Evolutionary conservation across 2,329 filamentous ascomycete genomes (phyloP).

Genomic region (Botrytis elliptica): DNA sequence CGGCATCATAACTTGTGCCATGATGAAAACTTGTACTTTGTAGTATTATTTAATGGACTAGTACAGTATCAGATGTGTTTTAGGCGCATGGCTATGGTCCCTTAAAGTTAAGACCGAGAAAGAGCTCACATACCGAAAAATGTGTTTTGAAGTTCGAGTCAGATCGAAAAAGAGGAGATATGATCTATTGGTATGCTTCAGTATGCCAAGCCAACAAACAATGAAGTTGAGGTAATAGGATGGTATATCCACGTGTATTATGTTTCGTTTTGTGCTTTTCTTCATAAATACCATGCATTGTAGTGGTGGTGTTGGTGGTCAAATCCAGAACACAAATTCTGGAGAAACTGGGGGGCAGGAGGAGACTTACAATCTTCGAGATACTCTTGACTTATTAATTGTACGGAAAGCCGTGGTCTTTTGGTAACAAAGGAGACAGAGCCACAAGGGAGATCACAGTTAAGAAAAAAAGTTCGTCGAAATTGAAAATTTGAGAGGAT

Average conservation of each 20-base stretch:
- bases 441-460: not conserved
- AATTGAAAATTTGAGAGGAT: not conserved
- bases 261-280: not conserved
- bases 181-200: not conserved
- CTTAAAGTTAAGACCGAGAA: not conserved
- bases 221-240: no score
- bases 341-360: not conserved
- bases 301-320: not conserved
- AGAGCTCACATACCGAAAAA: not conserved
- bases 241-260: not conserved
- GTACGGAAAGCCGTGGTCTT: not conserved
- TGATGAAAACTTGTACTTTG: not conserved
- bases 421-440: not conserved
- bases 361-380: not conserved
- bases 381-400: not conserved
- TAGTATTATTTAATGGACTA: not conserved
- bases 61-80: not conserved
- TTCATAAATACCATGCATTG: not conserved
- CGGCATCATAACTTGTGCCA: conserved; percentile 14
- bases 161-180: not conserved
- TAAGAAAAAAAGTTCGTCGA: not conserved
- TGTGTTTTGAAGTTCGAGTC: not conserved
- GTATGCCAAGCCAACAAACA: not conserved
- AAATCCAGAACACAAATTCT: not conserved
- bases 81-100: not conserved